Evolutionary conservation across 1,139 yeast genomes (phyloP), one percentile per base, ranked within the genome.

Genomic region (Scheffersomyces insectosa): DNA sequence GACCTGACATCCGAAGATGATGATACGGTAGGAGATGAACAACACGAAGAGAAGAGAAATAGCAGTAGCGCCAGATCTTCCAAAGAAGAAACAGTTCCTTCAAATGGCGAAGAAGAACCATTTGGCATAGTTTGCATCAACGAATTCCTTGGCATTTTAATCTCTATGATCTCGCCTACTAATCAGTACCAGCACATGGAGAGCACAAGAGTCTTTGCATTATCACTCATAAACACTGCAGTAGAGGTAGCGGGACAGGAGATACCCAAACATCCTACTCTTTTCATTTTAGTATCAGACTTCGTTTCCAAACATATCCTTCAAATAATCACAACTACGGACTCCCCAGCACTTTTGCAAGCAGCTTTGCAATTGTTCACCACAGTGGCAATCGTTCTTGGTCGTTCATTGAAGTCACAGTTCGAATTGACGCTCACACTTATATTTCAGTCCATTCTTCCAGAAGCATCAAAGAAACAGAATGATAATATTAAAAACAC

Each of bases 101-200:
- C 34, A 28, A 12, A 25, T 7, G 38, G 60, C 12, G 59, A 60
- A 34, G 72, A 69, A 42, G 68, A 66, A 33, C 83, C 87, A 2
- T 85, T 77, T 59, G 88, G 87, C n/a, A 69, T 83, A n/a, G 68
- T 77, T 9, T 80, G 88, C 50, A 78, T 85, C 53, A 76, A 81
- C 52, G 91, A 85, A 52, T 80, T 82, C 51, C 64, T 93, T 52
- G 83, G 85, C 9, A 85, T 88, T 36, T 72, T 93, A 38, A 80
- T 90, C n/a, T 86, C 95, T 3, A 82, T 91, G 65, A 77, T 91
- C 34, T 83, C 95, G 9, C 95, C 97, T 0, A 81, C 85, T 14
- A 87, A 88, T 53, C 88, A 85, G 57, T 81, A 81, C 54, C 93
- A 87, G 57, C 95, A 89, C 56, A 88, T 95, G 54, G 97, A 91